Evolutionary conservation across 2,329 filamentous ascomycete species (phyloP), one percentile per base, ranked within the genome.

Genomic region (Pezicula radicicola): DNA sequence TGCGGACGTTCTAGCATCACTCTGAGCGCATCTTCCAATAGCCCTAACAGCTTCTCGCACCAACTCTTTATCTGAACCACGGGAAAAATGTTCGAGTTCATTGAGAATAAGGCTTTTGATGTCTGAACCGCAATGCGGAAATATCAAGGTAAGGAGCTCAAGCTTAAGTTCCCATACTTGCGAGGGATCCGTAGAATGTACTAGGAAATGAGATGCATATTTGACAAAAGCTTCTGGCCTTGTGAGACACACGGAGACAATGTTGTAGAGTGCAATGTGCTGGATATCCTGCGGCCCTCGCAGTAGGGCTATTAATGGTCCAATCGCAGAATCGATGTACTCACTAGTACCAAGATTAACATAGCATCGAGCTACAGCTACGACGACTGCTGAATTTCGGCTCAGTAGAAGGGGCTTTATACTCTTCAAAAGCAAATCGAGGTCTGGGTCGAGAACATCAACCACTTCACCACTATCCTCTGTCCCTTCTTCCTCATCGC

Each of bases 71-170:
- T 96, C 86, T 12, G 83, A 73, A 68, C 83, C 85, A 54, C 87
- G 83, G 0, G 89, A 91, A 69, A 97, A 97, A 71, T 97, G 93
- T 64, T 96, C 92, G 6, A 99, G 79, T 67, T 99, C 94, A 59
- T 89, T 92, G 47, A 99, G 78, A 43, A 97, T 90, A 6, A 99
- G 78, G 51, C 88, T 89, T 69, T 96, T 95, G 53, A 88, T 75
- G 53, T 90, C 85, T 9, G 81, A 68, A 6, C 86, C 84, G 58
- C 86, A 86, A 65, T 96, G 81, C 0, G 93, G 91, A 63, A 97
- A 99, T 59, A 97, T 85, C 55, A 99, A 78, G 0, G 94, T 93
- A 50, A 97, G 76, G 4, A 96, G 75, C 68, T 99, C 95, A 25
- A 99, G 78, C 70, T 99, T 99, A 37, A 97, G 78, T 55, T 88